Evolutionary conservation across 2,329 filamentous ascomycete species (phyloP).

Genomic region (Apiospora phragmitis): DNA sequence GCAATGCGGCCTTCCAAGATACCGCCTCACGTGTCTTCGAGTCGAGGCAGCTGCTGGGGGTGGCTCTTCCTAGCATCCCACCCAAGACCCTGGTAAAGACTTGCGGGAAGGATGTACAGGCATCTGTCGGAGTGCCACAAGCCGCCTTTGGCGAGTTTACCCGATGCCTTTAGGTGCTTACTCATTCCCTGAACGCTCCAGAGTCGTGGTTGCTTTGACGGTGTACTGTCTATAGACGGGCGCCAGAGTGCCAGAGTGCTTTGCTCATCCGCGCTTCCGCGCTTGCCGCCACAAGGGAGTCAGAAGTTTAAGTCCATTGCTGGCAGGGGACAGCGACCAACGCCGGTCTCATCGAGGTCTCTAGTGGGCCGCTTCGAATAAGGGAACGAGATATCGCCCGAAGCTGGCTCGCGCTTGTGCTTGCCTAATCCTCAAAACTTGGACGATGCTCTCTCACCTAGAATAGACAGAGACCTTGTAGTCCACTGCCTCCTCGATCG

Average conservation of each 20-base stretch:
- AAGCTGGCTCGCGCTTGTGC: background rate
- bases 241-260: background rate
- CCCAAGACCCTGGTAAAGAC: background rate
- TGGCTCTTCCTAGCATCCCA: background rate
- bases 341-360: background rate
- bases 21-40: background rate
- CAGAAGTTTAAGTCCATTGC: background rate
- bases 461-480: background rate
- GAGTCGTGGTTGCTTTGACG: background rate
- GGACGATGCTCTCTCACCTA: background rate
- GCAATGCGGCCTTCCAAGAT: background rate
- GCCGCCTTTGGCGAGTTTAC: too few species aligned
- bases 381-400: background rate
- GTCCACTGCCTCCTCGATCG: background rate
- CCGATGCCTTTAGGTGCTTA: background rate
- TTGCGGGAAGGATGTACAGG: background rate
- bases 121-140: background rate
- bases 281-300: background rate
- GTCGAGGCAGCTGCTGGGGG: background rate
- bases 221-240: background rate
- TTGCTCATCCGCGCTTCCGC: background rate
- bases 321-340: background rate
- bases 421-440: background rate
- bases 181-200: background rate
- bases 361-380: background rate